Evolutionary conservation across 768 basidiomycete species (phyloP).

Genomic region (Auriculariales sp.): DNA sequence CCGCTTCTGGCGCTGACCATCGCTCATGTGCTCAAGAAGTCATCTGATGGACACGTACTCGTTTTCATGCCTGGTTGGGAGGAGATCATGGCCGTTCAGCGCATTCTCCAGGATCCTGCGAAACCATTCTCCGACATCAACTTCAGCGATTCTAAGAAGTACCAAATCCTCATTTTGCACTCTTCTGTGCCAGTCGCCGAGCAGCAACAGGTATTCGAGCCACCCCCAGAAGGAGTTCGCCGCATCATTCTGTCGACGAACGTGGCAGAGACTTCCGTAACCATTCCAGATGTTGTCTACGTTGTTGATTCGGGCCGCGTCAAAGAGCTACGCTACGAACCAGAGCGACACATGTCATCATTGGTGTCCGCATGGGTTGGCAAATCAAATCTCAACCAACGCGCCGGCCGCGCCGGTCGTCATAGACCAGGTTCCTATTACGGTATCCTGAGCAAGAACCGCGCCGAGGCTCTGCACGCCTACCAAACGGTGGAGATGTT

Average conservation of each 20-base stretch:
- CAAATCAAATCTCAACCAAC: constrained; percentile 75
- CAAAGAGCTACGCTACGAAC: constrained; percentile 84
- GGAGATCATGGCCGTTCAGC: constrained; percentile 65
- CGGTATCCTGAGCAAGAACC: constrained; percentile 56
- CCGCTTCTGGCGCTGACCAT: constrained; percentile 72
- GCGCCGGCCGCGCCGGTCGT: constrained; percentile 84
- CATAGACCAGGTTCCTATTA: constrained; percentile 86
- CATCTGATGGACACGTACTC: constrained; percentile 74
- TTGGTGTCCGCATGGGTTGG: constrained; percentile 88
- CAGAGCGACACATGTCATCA: constrained; percentile 75
- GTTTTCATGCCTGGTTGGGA: constrained; percentile 93
- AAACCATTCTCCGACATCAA: constrained; percentile 33
- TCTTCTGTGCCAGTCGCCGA: constrained; percentile 80
- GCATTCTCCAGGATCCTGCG: constrained; percentile 34
- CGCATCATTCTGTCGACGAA: constrained; percentile 89
- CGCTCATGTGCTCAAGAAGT: constrained; percentile 55
- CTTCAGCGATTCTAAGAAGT: constrained; percentile 44
- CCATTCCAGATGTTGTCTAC: constrained; percentile 89
- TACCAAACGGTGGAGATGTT: constrained; percentile 95
- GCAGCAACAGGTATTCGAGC: constrained; percentile 81
- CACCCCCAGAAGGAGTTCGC: constrained; percentile 60
- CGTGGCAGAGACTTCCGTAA: constrained; percentile 90
- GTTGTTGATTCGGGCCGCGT: constrained; percentile 82
- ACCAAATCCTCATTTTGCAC: constrained; percentile 69
- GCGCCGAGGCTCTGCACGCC: constrained; percentile 45